Conservation (phyloP, 2,329 filamentous ascomycete genomes). For the Calonectria pteridis region DNA sequence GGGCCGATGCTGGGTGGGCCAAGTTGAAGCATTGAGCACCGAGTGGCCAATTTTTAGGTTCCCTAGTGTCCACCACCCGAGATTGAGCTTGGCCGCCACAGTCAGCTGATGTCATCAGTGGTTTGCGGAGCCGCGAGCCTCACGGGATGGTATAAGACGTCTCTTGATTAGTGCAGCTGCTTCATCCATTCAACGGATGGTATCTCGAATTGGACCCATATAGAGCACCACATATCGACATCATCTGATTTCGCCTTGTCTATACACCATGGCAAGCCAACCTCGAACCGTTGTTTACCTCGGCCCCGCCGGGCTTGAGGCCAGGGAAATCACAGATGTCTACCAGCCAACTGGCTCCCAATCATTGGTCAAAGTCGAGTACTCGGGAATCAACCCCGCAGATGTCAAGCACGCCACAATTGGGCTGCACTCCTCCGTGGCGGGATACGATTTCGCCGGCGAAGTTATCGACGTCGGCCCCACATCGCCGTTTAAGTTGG, state of each 20-base stretch:
- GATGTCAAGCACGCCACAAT: not conserved
- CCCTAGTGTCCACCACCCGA: not conserved
- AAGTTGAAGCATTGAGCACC: not conserved
- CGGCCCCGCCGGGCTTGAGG: not conserved
- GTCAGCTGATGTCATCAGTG: not conserved
- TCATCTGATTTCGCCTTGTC: not conserved
- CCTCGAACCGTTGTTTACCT: constrained; percentile 3
- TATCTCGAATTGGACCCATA: not conserved
- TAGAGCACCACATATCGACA: not conserved
- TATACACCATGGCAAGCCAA: not conserved
- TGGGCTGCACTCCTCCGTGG: not conserved
- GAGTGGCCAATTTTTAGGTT: not conserved
- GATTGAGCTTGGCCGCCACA: no score
- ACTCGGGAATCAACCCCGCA: constrained; percentile 9
- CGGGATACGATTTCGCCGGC: constrained; percentile 9
- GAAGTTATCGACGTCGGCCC: constrained; percentile 1
- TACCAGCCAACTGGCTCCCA: not conserved
- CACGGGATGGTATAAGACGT: not conserved
- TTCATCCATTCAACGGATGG: not conserved
- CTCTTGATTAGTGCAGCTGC: not conserved
- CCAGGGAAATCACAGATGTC: not conserved
- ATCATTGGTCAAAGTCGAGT: constrained; percentile 1
- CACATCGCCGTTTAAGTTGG: not conserved
- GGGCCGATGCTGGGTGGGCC: not conserved
- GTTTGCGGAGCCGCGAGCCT: not conserved